Base-by-base conservation (phyloP, 495 filamentous ascomycete species). In the Astrothelium macrocarpum region DNA sequence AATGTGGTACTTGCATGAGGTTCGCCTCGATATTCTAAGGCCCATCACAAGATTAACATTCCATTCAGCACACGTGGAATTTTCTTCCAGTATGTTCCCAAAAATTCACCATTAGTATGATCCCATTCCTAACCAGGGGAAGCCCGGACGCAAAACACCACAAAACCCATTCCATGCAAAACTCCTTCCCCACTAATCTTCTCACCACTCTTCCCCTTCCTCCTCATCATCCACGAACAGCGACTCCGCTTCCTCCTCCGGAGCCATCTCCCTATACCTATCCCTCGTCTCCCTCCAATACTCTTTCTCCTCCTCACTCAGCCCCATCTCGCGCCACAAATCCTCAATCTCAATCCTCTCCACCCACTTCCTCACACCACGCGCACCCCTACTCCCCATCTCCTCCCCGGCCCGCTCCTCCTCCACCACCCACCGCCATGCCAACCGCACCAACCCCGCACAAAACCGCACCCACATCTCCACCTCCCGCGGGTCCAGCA, bases 281-380 rank as follows among this genome's bases (percentile, higher is more conserved):
- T 43, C 39, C 60, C 34, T 49, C 39, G 14, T 58, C 49, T 53
- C 26, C 32, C 26, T 9, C 34, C 56, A 60, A 59, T 39, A 64
- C 53, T 32, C 60, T 16, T 43, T 66, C 28, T 60, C 60, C 32
- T 59, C 67, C 49, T 62, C 43, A 12, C 18, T 32, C 36, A 69
- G 53, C 28, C 60, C 45, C 60, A 66, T 66, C 26, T 45, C 32
- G 26, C 42, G 64, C 14, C 62, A 42, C 4, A 70, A 61, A 32
- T 58, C 63, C 60, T 45, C 59, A n/a, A 69, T 53, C 12, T 25
- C 49, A 34, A 68, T 59, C 26, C 16, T 39, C 28, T 49, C 67
- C 9, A 20, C 34, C 67, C 67, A 65, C 31, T 59, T 61, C 26
- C 9, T 31, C 26, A 32, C 56, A 29, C 10, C 43, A 53, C 60